phyloP scores from a whole-genome alignment of 1,284 basidiomycete species.

The Pyrrhoderma noxium region DNA sequence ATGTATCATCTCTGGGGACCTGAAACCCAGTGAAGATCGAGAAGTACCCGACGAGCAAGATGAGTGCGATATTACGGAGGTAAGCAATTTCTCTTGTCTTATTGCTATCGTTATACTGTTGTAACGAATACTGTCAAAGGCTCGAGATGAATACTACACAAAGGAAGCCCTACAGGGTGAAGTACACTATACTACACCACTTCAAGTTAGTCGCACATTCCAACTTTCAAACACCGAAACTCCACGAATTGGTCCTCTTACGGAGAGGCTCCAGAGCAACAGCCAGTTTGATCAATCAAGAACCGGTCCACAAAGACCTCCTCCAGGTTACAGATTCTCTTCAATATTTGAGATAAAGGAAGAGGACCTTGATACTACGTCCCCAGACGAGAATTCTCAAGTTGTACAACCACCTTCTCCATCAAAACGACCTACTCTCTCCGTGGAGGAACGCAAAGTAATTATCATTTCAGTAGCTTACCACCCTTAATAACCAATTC shows the following conservation, averaged over 20 bases:
- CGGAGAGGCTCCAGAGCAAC: neutral
- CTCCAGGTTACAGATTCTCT: slow-evolving; percentile 12
- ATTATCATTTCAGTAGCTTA: slow-evolving; percentile 8
- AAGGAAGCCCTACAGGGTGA: slow-evolving; percentile 5
- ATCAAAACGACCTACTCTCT: slow-evolving; percentile 27
- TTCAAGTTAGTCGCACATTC: slow-evolving; percentile 14
- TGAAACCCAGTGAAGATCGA: neutral
- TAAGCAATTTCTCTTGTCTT: too few relatives aligned
- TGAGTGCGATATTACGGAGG: slow-evolving; percentile 15
- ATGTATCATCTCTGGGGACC: neutral
- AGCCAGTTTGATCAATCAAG: neutral
- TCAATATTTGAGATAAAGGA: neutral
- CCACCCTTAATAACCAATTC: neutral
- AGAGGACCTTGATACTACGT: neutral
- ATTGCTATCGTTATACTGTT: neutral
- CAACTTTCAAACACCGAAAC: slow-evolving; percentile 45
- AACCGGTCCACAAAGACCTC: slow-evolving; percentile 16
- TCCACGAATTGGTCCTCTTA: slow-evolving; percentile 4
- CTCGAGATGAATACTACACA: slow-evolving; percentile 1
- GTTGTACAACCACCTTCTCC: slow-evolving; percentile 6
- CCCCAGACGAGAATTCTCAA: neutral
- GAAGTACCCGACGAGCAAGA: neutral
- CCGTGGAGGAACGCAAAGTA: slow-evolving; percentile 47
- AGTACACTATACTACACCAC: slow-evolving; percentile 15
- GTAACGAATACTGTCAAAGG: neutral